Evolutionary conservation across 2,329 filamentous ascomycete genomes (phyloP).

Genomic region (Botryosphaeria dothidea): DNA sequence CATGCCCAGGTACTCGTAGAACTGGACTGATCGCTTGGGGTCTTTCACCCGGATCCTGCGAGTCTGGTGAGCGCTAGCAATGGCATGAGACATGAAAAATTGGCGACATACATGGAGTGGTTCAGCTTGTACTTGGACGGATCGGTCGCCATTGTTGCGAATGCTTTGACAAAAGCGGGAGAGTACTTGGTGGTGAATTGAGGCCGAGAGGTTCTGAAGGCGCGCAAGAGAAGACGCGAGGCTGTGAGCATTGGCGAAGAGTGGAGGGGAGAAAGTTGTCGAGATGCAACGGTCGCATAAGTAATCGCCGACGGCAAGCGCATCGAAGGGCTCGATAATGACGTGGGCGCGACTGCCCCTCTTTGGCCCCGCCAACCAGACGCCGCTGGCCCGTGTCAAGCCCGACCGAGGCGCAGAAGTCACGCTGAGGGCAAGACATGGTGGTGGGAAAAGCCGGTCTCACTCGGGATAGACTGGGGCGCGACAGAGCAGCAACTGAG

Average conservation of each 20-base stretch:
- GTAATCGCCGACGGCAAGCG: background rate
- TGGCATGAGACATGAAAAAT: background rate
- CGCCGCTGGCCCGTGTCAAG: background rate
- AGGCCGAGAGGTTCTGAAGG: background rate
- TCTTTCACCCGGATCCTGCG: conserved; percentile 90
- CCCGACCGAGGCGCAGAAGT: background rate
- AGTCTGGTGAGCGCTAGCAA: conserved; percentile 4
- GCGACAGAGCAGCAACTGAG: background rate
- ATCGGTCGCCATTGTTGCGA: conserved; percentile 58
- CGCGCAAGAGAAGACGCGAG: conserved; percentile 2
- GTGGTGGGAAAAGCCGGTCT: background rate
- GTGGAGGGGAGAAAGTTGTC: background rate
- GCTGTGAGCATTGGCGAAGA: conserved; percentile 8
- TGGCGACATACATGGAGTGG: conserved; percentile 50
- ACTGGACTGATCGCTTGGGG: conserved; percentile 79
- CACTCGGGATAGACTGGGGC: too few species aligned
- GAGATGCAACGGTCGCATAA: background rate
- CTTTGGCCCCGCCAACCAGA: conserved; percentile 4
- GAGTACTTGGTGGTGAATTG: conserved; percentile 17
- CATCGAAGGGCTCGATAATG: conserved; percentile 2
- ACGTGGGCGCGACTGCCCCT: conserved; percentile 17
- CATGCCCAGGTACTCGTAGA: conserved; percentile 92
- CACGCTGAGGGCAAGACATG: background rate
- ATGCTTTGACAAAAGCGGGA: conserved; percentile 24
- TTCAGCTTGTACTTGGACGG: conserved; percentile 66